phyloP scores from a whole-genome alignment of 768 basidiomycete species.

The Roridomyces roridus region DNA sequence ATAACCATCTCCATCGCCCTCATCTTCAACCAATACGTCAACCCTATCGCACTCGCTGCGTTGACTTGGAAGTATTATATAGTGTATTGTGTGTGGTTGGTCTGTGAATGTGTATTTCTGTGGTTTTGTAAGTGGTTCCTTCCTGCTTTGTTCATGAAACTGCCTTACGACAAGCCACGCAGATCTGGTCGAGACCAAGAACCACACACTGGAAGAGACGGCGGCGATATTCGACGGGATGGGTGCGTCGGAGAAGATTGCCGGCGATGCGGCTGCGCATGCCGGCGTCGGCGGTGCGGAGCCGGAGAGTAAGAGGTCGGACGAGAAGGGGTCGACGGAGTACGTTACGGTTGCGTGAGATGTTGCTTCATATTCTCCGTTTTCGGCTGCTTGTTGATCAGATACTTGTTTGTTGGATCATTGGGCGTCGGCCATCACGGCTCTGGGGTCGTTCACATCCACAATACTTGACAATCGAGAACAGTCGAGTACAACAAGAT shows the following conservation, averaged over 20 bases:
- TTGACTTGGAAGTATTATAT: constrained; percentile 84
- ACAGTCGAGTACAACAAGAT: too few species aligned
- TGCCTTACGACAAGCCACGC: not conserved
- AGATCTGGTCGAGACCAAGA: constrained; percentile 74
- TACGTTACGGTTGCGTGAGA: too few species aligned
- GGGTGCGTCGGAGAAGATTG: constrained; percentile 48
- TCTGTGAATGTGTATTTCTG: constrained; percentile 66
- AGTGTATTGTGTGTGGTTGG: constrained; percentile 76
- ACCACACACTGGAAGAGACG: constrained; percentile 81
- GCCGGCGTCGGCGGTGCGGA: constrained; percentile 27
- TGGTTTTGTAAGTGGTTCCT: constrained; percentile 51
- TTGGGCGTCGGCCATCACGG: too few species aligned
- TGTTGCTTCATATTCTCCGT: too few species aligned
- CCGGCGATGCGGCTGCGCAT: constrained; percentile 28
- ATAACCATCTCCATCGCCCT: constrained; percentile 79
- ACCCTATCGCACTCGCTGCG: constrained; percentile 73
- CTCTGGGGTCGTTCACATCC: too few species aligned
- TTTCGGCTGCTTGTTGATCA: too few species aligned
- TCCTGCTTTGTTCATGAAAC: not conserved
- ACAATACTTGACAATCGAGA: too few species aligned
- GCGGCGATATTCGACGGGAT: constrained; percentile 81
- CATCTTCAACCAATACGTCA: constrained; percentile 90
- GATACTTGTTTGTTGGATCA: too few species aligned
- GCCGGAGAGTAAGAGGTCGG: constrained; percentile 13
- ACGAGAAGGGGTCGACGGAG: constrained; percentile 40